Conservation (phyloP, 352 stramenopile species). For the Globisporangium okanoganense region DNA sequence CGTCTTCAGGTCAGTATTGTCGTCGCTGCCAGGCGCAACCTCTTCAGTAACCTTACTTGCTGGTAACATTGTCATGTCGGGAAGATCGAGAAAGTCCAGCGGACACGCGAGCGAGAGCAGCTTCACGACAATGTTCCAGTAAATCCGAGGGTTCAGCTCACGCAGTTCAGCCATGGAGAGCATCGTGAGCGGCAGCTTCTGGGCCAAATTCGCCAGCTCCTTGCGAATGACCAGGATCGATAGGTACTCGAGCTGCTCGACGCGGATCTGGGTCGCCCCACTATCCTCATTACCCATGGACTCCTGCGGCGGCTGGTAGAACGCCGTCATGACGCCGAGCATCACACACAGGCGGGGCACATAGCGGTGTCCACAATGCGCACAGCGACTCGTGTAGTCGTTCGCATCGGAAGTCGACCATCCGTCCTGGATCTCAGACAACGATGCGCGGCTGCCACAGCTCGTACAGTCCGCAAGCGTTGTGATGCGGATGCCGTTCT, state of each 20-base stretch:
- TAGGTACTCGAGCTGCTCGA: slow-evolving; percentile 44
- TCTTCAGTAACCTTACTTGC: too few relatives aligned
- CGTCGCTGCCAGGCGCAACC: not conserved
- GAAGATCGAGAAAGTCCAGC: slow-evolving; percentile 42
- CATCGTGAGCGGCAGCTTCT: slow-evolving; percentile 35
- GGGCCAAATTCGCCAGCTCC: slow-evolving; percentile 33
- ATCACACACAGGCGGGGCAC: slow-evolving; percentile 35
- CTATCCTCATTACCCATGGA: not conserved
- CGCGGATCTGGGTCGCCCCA: slow-evolving; percentile 6
- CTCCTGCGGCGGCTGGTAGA: slow-evolving; percentile 10
- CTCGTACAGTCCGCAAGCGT: slow-evolving; percentile 32
- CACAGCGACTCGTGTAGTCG: slow-evolving; percentile 39
- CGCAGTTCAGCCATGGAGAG: slow-evolving; percentile 33
- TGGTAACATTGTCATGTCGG: slow-evolving; percentile 16
- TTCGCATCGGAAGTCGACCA: slow-evolving; percentile 29
- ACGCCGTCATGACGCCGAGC: slow-evolving; percentile 27
- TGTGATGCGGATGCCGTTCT: slow-evolving; percentile 33
- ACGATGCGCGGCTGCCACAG: slow-evolving; percentile 27
- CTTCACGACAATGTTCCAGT: slow-evolving; percentile 63
- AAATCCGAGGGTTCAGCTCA: slow-evolving; percentile 35
- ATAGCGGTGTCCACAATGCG: slow-evolving; percentile 24
- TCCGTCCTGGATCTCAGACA: slow-evolving; percentile 31
- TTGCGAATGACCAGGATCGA: slow-evolving; percentile 42
- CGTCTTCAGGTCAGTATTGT: not conserved
- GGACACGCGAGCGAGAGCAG: slow-evolving; percentile 36